A percentile compares a stretch with the other conserved stretches of the same genome.
These are phyloP conservation scores for Chaetomiaceae sp. DNA, from an alignment of 2,329 filamentous ascomycete genomes.

Conservation along the genomic window DNA sequence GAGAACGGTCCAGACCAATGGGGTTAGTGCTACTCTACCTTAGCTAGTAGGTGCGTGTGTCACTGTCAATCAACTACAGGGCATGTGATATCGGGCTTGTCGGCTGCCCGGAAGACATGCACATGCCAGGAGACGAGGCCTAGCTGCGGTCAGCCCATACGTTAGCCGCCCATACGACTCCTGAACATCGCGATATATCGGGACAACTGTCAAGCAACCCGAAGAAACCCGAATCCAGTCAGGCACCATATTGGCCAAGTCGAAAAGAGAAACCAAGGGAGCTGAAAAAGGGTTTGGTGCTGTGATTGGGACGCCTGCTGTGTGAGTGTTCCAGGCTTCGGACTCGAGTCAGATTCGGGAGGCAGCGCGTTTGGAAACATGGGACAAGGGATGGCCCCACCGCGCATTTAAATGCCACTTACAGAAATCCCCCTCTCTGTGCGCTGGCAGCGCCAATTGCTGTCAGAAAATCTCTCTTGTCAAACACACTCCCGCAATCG, in stretches of 20 bases:
- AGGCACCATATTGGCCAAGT: too few relatives aligned
- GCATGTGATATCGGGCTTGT: conserved; percentile 12
- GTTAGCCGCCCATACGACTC: background rate
- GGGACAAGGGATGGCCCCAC: background rate
- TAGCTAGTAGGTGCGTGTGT: too few relatives aligned
- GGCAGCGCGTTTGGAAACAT: background rate
- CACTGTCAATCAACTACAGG: background rate
- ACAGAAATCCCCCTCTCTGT: too few relatives aligned
- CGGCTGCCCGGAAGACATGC: background rate
- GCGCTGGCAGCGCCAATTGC: background rate
- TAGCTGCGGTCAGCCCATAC: background rate
- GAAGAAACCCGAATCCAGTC: too few relatives aligned
- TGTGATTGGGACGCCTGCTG: too few relatives aligned
- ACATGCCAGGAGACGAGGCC: background rate
- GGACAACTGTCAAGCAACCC: too few relatives aligned
- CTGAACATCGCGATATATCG: background rate
- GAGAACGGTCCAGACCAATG: too few relatives aligned
- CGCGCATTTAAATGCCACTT: too few relatives aligned
- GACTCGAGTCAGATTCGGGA: background rate
- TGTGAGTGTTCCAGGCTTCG: background rate
- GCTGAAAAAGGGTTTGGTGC: too few relatives aligned
- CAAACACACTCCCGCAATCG: background rate
- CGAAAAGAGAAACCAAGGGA: background rate
- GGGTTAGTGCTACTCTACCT: too few relatives aligned
- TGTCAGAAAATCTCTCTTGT: conserved; percentile 12